Conservation (phyloP, 768 basidiomycete genomes). For the Panaeolus papilionaceus region DNA sequence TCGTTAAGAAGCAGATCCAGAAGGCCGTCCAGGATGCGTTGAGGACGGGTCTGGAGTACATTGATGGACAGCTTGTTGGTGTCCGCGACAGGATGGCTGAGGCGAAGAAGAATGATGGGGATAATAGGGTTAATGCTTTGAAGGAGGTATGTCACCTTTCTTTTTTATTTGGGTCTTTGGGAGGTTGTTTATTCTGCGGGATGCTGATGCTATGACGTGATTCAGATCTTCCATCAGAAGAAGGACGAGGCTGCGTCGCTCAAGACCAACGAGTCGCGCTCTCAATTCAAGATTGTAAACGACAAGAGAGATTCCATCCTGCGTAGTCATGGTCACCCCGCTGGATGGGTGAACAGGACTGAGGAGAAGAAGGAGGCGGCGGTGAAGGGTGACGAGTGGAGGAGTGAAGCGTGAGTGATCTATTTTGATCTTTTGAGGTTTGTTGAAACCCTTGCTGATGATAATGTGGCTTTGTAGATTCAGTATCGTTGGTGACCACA, state of each 20-base stretch:
- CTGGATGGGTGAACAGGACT: constrained; percentile 74
- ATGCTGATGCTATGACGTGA: neutral
- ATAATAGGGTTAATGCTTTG: constrained; percentile 53
- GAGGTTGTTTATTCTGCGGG: neutral
- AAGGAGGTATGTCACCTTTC: constrained; percentile 53
- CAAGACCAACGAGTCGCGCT: constrained; percentile 35
- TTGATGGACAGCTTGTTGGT: constrained; percentile 89
- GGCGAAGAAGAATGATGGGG: constrained; percentile 47
- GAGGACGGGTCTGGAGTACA: constrained; percentile 81
- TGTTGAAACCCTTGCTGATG: neutral
- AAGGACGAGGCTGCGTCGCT: constrained; percentile 43
- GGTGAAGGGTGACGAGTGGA: constrained; percentile 43
- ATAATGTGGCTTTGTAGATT: neutral
- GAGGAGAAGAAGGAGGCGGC: constrained; percentile 45
- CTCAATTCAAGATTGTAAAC: constrained; percentile 83
- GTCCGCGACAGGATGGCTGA: constrained; percentile 83
- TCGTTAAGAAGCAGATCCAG: constrained; percentile 79
- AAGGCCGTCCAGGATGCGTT: constrained; percentile 69
- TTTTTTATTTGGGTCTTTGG: constrained; percentile 2
- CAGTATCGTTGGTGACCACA: neutral
- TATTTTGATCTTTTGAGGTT: neutral
- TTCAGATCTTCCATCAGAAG: constrained; percentile 46
- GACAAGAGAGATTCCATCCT: constrained; percentile 76
- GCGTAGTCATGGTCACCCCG: constrained; percentile 64
- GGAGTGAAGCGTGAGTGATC: constrained; percentile 46